phyloP scores from a whole-genome alignment of 106 monocot genomes.

The Dendrobium catenatum region DNA sequence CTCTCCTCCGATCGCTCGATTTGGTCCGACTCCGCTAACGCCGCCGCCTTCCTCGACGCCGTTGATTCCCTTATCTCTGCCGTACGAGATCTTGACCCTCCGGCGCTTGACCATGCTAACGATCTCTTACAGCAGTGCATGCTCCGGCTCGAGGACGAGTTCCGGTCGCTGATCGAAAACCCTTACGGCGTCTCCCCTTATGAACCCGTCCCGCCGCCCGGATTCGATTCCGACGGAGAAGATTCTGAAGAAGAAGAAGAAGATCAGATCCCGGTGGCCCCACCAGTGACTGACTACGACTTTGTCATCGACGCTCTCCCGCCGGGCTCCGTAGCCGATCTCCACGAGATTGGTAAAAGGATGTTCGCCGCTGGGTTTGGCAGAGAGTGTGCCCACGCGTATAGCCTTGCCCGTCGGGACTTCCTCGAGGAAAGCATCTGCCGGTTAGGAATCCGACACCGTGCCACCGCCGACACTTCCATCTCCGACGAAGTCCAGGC shows the following conservation, averaged over 20 bases:
- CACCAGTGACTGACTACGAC: constrained; percentile 51
- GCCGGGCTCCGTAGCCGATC: constrained; percentile 45
- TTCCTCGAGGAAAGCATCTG: constrained; percentile 65
- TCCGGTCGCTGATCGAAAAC: constrained; percentile 52
- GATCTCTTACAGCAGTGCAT: constrained; percentile 63
- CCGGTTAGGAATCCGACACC: constrained; percentile 42
- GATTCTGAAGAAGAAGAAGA: constrained; percentile 23
- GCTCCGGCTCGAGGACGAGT: constrained; percentile 77
- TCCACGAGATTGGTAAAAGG: constrained; percentile 47
- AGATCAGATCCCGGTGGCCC: constrained; percentile 39
- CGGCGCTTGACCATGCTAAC: constrained; percentile 29
- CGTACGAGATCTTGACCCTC: constrained; percentile 22
- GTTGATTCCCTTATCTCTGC: constrained; percentile 57
- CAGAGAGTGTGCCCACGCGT: constrained; percentile 45
- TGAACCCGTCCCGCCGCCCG: constrained; percentile 23
- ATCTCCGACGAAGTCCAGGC: constrained; percentile 24
- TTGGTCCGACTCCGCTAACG: constrained; percentile 67
- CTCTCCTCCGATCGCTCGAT: constrained; percentile 43
- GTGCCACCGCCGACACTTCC: neutral
- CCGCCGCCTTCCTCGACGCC: constrained; percentile 56
- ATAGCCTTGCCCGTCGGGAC: constrained; percentile 33
- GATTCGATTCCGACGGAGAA: constrained; percentile 20
- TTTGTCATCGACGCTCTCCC: constrained; percentile 66
- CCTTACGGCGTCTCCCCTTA: constrained; percentile 19
- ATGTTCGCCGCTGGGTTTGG: constrained; percentile 58